phyloP scores from a whole-genome alignment of 2,329 filamentous ascomycete genomes.

The Talaromyces funiculosus region DNA sequence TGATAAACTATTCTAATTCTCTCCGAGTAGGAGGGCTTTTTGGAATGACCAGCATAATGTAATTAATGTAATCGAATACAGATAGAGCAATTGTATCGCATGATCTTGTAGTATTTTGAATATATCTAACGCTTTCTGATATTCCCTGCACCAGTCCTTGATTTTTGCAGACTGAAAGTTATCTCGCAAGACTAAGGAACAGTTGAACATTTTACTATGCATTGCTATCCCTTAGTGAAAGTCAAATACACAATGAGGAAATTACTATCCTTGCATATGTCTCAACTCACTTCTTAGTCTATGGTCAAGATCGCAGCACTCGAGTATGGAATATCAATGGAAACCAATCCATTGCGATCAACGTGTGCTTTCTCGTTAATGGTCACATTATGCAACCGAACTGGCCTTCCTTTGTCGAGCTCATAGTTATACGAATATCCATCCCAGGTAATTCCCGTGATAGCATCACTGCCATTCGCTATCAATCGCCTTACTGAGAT shows the following conservation, averaged over 20 bases:
- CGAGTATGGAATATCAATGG: constrained; percentile 3
- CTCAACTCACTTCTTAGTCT: too few species aligned
- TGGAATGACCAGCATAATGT: too few species aligned
- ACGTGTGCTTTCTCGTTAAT: constrained; percentile 3
- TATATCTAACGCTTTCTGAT: too few species aligned
- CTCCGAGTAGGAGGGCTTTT: too few species aligned
- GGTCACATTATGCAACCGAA: constrained; percentile 7
- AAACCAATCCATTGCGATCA: constrained; percentile 1
- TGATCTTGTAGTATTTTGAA: too few species aligned
- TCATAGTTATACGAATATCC: constrained; percentile 12
- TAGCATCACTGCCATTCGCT: constrained; percentile 10
- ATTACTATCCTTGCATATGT: neutral
- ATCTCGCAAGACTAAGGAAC: neutral
- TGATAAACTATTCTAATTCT: too few species aligned
- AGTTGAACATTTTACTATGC: neutral
- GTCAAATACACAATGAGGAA: too few species aligned
- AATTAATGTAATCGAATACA: too few species aligned
- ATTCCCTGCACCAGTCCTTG: neutral
- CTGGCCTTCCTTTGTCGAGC: neutral
- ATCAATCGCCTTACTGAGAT: constrained; percentile 6
- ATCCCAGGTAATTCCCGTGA: constrained; percentile 9
- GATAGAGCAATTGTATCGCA: too few species aligned
- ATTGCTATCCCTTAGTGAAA: too few species aligned
- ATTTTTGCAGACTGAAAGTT: neutral
- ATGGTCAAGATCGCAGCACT: neutral